Evolutionary conservation across 768 basidiomycete species (phyloP), one percentile per base, ranked within the genome.

Genomic region (Hypholoma fasciculare): DNA sequence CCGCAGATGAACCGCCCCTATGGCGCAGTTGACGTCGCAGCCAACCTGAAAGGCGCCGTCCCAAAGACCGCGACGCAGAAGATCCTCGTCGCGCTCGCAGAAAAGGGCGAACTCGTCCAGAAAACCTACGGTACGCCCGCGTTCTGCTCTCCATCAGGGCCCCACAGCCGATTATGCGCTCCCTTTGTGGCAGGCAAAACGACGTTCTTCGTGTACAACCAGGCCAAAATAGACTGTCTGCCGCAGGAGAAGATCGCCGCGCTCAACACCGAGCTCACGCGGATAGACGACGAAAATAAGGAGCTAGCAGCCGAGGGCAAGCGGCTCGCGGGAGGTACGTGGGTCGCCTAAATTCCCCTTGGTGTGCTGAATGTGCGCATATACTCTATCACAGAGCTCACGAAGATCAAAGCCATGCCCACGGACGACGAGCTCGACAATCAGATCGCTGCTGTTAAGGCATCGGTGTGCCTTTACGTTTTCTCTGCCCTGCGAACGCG

Each of bases 1-100:
- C 23, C 46, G 37, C 65, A 94, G 92, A 92, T 94, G 85, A 96
- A 96, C 72, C 82, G 94, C n/a, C 94, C 94, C 6, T 96, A 88
- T 66, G 94, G 94, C 7, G 93, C 92, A 59, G 94, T 95, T 37
- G 94, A 97, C 69, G 87, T 96, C 5, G 82, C 90, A 14, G 92
- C 94, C 9, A 97, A 97, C 72, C 75, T 97, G 30, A 96, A 96
- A 72, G 92, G 92, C 51, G 88, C 88, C 9, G 87, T 96, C 4
- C 86, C 92, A 7, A 97, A 97, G 69, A 74, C 92, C 1, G 79
- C 87, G 2, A 87, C 88, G 0, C 92, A 94, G 68, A 97, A 96
- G 75, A 89, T 96, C 47, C 79, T 96, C 13, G 74, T 83, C 2
- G 74, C 85, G 1, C 81, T 96, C 16, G 88, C 95, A n/a, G 95